These are phyloP conservation scores for Rhytidiadelphus loreus DNA, from an alignment of 225 moss, liverwort and hornwort genomes.

Conservation along the genomic window DNA sequence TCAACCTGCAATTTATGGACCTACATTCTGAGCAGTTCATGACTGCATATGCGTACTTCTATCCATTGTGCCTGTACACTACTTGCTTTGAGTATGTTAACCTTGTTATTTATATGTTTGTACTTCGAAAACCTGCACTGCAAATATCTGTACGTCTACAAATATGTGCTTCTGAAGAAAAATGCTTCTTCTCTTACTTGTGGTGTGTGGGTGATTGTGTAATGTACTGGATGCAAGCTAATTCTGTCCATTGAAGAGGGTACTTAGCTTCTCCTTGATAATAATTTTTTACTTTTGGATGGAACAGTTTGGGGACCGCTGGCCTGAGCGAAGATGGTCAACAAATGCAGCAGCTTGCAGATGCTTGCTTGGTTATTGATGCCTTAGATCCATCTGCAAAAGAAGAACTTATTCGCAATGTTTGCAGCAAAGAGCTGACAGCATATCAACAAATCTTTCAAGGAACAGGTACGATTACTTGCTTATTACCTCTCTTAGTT, in stretches of 20 bases:
- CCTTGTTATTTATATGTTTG: neutral
- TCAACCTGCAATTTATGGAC: neutral
- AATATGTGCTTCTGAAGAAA: neutral
- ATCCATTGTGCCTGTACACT: neutral
- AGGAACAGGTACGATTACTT: conserved; percentile 63
- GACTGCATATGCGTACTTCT: neutral
- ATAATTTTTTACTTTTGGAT: neutral
- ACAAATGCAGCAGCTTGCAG: conserved; percentile 99
- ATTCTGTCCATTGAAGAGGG: neutral
- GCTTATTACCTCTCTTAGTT: neutral
- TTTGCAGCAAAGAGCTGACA: conserved; percentile 96
- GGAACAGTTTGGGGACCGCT: conserved; percentile 75
- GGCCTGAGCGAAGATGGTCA: conserved; percentile 98
- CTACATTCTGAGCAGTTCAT: neutral
- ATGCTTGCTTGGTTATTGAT: conserved; percentile 93
- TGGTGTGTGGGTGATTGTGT: neutral
- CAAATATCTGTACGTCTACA: neutral
- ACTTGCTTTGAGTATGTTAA: neutral
- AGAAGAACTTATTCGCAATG: conserved; percentile 90
- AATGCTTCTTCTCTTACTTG: neutral
- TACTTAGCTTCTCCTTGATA: neutral
- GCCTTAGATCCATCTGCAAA: conserved; percentile 92
- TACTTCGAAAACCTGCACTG: neutral
- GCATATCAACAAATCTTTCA: conserved; percentile 99
- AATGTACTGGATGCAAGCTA: neutral